Evolutionary conservation across 2,329 filamentous ascomycete species (phyloP).

Genomic region (Geosmithia flava): DNA sequence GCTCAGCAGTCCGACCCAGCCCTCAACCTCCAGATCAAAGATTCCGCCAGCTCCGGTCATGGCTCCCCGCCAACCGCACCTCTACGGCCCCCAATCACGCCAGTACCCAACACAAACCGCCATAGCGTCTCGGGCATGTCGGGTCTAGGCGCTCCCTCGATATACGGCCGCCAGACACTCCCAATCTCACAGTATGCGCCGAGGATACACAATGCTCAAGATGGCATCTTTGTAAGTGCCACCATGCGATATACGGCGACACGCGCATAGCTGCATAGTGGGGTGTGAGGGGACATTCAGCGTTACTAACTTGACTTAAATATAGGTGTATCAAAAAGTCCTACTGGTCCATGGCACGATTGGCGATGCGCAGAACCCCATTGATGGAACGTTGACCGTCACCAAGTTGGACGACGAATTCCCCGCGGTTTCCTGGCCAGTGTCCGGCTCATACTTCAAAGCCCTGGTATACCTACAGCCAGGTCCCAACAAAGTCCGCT

Average conservation of each 20-base stretch:
- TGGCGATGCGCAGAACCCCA: conserved; percentile 52
- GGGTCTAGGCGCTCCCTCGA: conserved; percentile 42
- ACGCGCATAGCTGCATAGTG: background rate
- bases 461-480: conserved; percentile 81
- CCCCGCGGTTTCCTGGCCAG: conserved; percentile 75
- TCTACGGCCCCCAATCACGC: conserved; percentile 22
- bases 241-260: background rate
- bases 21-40: conserved; percentile 48
- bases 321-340: conserved; percentile 81
- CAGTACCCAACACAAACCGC: conserved; percentile 35
- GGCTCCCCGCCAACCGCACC: background rate
- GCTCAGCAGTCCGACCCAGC: conserved; percentile 53
- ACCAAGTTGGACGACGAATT: conserved; percentile 77
- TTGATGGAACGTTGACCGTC: conserved; percentile 72
- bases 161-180: conserved; percentile 40
- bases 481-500: conserved; percentile 75
- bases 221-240: conserved; percentile 2
- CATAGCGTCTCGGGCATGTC: conserved; percentile 54
- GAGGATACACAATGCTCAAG: conserved; percentile 49
- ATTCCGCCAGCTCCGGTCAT: conserved; percentile 6
- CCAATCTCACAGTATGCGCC: conserved; percentile 72
- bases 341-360: conserved; percentile 72
- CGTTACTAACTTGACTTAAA: background rate
- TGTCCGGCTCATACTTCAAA: conserved; percentile 84
- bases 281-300: background rate